Base-by-base conservation (phyloP, 2,329 filamentous ascomycete genomes). In the Fusarium humuli region DNA sequence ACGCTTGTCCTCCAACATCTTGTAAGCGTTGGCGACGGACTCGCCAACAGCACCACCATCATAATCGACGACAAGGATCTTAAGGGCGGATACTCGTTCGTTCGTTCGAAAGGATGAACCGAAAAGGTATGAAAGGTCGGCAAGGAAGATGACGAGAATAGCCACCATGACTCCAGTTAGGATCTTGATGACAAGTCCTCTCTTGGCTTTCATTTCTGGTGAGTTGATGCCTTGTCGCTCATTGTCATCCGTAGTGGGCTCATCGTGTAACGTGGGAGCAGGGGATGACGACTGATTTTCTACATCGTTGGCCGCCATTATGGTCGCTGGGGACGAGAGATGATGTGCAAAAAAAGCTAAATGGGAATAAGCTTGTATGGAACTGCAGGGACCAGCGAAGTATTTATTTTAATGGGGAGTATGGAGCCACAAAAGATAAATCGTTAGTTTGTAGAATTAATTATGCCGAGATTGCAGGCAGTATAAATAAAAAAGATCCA, bases 1-100 rank as follows among this genome's bases (percentile, higher is more conserved):
- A 5, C 30, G 53, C 12, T 75, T 57, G n/a, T 66, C 76, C 50
- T 79, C 64, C 2, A 82, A 46, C 7, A 57, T 60, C n/a, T 70
- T 44, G 58, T 81, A 81, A n/a, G 81, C 79, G 11, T 64, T 57
- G 11, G 73, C 68, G 5, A 83, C 60, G 3, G 80, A 72, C 7
- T 72, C 27, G 27, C 81, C 80, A 42, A 83, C 69, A 10, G 66
- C 64, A 4, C 75, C 78, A n/a, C 71, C 74, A 57, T 80, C 78
- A 32, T 72, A 77, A 54, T 80, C 78, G 52, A 79, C 62, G 12
- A 71, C 74, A 7, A 78, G 66, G 3, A 78, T 64, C n/a, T 76
- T 77, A 25, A 80, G 53, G 5, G 64, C 69, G 8, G 73, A 74
- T 4, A 66, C 30, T 54, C 76, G 74, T 5, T 59, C 41, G 1